A percentile compares a stretch with the other conserved stretches of the same genome.
Conservation (phyloP, 1,284 basidiomycete species). For the Tausonia pullulans region DNA sequence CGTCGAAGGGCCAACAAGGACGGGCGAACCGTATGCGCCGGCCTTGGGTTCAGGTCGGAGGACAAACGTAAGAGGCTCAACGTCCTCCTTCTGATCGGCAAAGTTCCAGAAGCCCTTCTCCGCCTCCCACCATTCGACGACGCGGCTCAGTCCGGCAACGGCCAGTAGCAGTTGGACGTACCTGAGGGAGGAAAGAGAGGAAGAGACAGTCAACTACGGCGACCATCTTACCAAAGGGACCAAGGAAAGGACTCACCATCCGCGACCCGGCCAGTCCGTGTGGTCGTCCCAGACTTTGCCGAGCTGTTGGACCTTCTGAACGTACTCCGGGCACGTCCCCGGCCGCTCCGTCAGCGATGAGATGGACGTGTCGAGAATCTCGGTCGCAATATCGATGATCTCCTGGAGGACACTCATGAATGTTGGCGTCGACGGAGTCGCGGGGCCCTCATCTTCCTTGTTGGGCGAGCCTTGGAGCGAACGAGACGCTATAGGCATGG, state of each 20-base stretch:
- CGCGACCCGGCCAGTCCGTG: constrained; percentile 92
- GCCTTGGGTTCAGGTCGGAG: constrained; percentile 63
- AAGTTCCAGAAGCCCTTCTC: constrained; percentile 99
- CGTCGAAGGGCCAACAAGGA: too few relatives aligned
- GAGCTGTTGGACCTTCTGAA: constrained; percentile 78
- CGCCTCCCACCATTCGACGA: constrained; percentile 99
- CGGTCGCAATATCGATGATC: constrained; percentile 87
- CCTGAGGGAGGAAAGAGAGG: not conserved
- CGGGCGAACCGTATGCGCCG: too few relatives aligned
- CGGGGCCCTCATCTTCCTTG: constrained; percentile 17
- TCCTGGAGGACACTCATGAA: constrained; percentile 86
- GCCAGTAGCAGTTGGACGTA: constrained; percentile 94
- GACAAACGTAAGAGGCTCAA: constrained; percentile 78
- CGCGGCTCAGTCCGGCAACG: constrained; percentile 89
- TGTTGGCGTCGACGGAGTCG: constrained; percentile 43
- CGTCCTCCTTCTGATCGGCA: constrained; percentile 60
- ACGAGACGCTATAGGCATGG: constrained; percentile 46
- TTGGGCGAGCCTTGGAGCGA: too few relatives aligned
- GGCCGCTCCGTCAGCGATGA: constrained; percentile 72
- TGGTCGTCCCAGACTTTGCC: constrained; percentile 95
- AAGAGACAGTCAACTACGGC: not conserved
- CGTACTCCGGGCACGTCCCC: constrained; percentile 73
- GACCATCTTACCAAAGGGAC: not conserved
- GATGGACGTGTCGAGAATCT: constrained; percentile 81
- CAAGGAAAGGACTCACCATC: constrained; percentile 49